Base-by-base conservation (phyloP, 495 filamentous ascomycete species). In the Neurospora sp. region DNA sequence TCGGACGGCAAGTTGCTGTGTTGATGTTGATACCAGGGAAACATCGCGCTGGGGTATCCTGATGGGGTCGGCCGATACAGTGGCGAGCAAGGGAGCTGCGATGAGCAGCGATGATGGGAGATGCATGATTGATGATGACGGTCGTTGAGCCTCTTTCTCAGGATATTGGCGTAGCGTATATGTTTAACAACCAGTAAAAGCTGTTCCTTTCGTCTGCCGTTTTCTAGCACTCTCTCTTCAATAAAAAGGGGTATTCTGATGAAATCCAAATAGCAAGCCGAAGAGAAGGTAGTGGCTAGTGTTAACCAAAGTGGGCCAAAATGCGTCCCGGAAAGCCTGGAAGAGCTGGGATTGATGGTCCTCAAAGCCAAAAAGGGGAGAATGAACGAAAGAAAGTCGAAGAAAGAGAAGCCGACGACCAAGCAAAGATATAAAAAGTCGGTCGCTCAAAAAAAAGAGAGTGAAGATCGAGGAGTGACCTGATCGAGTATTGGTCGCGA, bases 1-100 rank as follows among this genome's bases (percentile, higher is more conserved):
- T 0, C 87, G 85, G 42, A 53, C 20, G 20, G 69, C 70, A 31
- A 61, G 12, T 35, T 61, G 10, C 53, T 31, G 6, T 35, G 53
- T 53, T 22, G n/a, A 9, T 53, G 41, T 48, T 48, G 44, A 48
- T 22, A 61, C 53, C 12, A 35, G 6, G 1, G 53, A 61, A 12
- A 61, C 27, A 61, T 61, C 53, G 27, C 22, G 70, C 8, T 37
- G 44, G 5, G 65, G 38, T 45, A 71, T 68, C 70, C 45, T 38
- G 71, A 77, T 59, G 41, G 74, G 75, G 70, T 77, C 75, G 72
- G 75, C 75, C 37, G 71, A 70, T 35, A 61, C 53, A 17, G 27
- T 61, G 40, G 74, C 69, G 40, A 42, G 37, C 8, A 73, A 41
- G 37, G 72, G 45, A 35, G 65, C 38, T 35, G 69, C 35, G 68